Evolutionary conservation across 2,329 filamentous ascomycete genomes (phyloP), one percentile per base, ranked within the genome.

Genomic region (Fusarium torreyae): DNA sequence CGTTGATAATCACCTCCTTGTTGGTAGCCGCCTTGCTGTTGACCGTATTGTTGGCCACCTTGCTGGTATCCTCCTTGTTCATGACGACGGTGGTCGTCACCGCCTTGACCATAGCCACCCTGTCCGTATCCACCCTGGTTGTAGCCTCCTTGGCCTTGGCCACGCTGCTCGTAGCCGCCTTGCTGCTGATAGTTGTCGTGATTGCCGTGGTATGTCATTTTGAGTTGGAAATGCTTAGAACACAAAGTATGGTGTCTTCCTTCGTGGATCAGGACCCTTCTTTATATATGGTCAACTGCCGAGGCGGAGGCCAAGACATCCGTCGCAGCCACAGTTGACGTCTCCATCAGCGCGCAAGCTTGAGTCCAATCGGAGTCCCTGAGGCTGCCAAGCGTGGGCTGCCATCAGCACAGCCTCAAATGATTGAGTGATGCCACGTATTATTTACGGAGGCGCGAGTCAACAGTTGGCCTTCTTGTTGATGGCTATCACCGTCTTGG

Each of bases 401-500:
- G 6, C 20, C 34, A 26, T 33, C 31, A 53, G 56, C 63, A 66
- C 56, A 54, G 63, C 63, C 63, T 48, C 62, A 62, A 26, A 18
- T 36, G 15, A 38, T 18, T 56, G 49, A 56, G 45, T 66, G 55
- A 66, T 66, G 62, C 62, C 63, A 66, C 63, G 63, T 66, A 66
- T 38, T 43, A 31, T 36, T 39, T 57, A 28, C 39, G 44, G 60
- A 59, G 63, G 53, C 46, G 46, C 22, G 58, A 48, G 36, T 31
- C 53, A 46, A 48, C 28, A 39, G 33, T 59, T 26, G 44, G 40
- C 45, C 40, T 51, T 57, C 18, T 18, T n/a, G 5, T 51, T 33
- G 40, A 33, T 52, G 52, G 40, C 28, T 28, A 36, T 26, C 46
- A 20, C 18, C 18, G 18, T 20, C 18, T 20, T 20, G 18, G 18